Evolutionary conservation across 1,284 basidiomycete genomes (phyloP), one percentile per base, ranked within the genome.

Genomic region (Coriolopsis trogii): DNA sequence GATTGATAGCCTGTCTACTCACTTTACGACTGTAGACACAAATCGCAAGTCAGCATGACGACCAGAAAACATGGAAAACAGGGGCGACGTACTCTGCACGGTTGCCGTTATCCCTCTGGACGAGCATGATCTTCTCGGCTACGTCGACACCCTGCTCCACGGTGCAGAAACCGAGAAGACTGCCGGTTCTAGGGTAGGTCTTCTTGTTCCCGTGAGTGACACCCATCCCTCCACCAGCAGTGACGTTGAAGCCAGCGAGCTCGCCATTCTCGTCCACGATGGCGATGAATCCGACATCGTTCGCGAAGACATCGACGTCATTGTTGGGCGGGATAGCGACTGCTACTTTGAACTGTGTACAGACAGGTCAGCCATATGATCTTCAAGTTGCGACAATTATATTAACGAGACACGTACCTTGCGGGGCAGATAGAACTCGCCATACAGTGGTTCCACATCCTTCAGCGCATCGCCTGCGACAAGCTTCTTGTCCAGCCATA

Each of bases 141-240:
- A 95, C 89, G 52, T 87, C 78, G 64, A 83, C 81, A 44, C 91
- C 94, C 69, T 99, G 89, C 57, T 96, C 93, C 13, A 86, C 78
- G 1, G 88, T 91, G 64, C 94, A 93, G 78, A 98, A 99, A 48
- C 96, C 97, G 59, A 99, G 84, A 24, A 98, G 76, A 64, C 88
- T 87, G 42, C 85, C 95, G 36, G 90, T 73, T 56, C 97, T 87
- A 39, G 97, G 97, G 72, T 99, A 99, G 0, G 96, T 99, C 78
- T 96, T 95, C 80, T 98, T 99, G 81, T 94, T 97, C 46, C 92
- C 94, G 69, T 99, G 95, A 0, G 96, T 98, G 40, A 99, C 96
- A 73, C 96, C 96, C 96, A 99, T 99, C 52, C 96, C 97, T 67
- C 96, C 96, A 63, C 96, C 94, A 39, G 91, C 79, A 29, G 88